Evolutionary conservation across 2,329 filamentous ascomycete genomes (phyloP), one percentile per base, ranked within the genome.

Genomic region (Ceratocystis eucalypticola): DNA sequence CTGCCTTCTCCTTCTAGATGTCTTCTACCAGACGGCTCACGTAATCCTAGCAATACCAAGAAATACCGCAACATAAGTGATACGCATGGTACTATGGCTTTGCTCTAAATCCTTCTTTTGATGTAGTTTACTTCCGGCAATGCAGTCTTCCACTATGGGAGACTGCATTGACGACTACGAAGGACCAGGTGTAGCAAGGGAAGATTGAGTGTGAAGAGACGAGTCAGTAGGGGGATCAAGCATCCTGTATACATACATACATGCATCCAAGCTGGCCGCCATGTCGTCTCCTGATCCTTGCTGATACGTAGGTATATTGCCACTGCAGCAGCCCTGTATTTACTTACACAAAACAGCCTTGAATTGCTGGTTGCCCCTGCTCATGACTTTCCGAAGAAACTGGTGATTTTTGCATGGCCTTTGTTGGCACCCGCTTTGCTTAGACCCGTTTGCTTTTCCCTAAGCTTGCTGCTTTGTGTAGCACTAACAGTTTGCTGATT

Each of bases 341-440:
- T 57, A 6, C 20, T 25, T 30, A 33, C 53, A 57, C 28, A 17
- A 22, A 7, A 30, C 22, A 55, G 53, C 25, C 33, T 46, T 44
- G 53, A 46, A 22, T 15, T 61, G 5, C 22, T 22, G 12, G 10
- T 37, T 2, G 37, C 6, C 30, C 41, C 17, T 22, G 4, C 10
- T 67, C 53, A 67, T 5, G 28, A 22, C 33, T 55, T 67, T 20
- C 20, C 45, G n/a, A 65, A 67, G 62, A 65, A 67, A 48, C 22
- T 64, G 62, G 62, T 67, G 63, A 67, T 67, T 30, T 67, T 67
- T 25, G 25, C 15, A 15, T 64, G 45, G 30, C 44, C 62, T 45
- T 65, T 67, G 50, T 22, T 6, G 5, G 48, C 48, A n/a, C 37
- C 25, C 12, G 53, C 12, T 57, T 57, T 57, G n/a, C 53, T 30